Base-by-base conservation (phyloP, 2,329 filamentous ascomycete species). In the Arthrobotrys pseudoclavata region DNA sequence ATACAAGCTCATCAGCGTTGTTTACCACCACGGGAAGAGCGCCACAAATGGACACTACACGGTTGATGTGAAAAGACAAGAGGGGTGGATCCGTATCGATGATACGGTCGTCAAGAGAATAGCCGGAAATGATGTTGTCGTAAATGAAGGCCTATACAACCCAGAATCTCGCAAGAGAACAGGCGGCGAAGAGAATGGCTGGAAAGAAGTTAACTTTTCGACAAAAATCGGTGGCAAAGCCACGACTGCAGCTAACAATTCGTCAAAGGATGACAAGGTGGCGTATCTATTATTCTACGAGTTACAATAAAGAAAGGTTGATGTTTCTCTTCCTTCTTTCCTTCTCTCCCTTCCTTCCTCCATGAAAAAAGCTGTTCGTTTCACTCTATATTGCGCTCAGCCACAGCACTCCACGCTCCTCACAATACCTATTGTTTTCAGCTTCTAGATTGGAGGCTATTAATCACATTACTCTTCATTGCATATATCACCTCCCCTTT, bases 1-100 rank as follows among this genome's bases (percentile, higher is more conserved):
- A 82, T 99, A 98, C 84, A 90, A 89, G 61, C 88, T 99, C 13
- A 96, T 91, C 79, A 92, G 91, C 20, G 96, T 97, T 31, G 94
- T 99, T 22, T 99, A 99, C 83, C 96, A 99, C 82, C 96, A 99
- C 81, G 96, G 96, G 76, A 97, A 97, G 86, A 97, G 96, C 81
- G 96, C 96, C 40, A 96, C 92, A 79, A 94, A 93, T 64, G 96
- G 96, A 2, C 96, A 99, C 84, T 99, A 99, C 84, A 99, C 96
- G 0, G 95, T 96, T n/a, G 96, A 99, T 83, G 91, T 97, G 47
- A 90, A 94, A 72, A 91, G 96, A 63, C 95, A 98, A 84, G 96
- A 99, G 83, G 93, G 91, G n/a, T 99, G 96, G 96, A 92, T 99
- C 70, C 92, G 95, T 68, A 89, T 99, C 80, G 96, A 99, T 82